These are phyloP conservation scores for Pestalotiopsis sp. DNA, from an alignment of 2,329 filamentous ascomycete genomes.

Conservation along the genomic window DNA sequence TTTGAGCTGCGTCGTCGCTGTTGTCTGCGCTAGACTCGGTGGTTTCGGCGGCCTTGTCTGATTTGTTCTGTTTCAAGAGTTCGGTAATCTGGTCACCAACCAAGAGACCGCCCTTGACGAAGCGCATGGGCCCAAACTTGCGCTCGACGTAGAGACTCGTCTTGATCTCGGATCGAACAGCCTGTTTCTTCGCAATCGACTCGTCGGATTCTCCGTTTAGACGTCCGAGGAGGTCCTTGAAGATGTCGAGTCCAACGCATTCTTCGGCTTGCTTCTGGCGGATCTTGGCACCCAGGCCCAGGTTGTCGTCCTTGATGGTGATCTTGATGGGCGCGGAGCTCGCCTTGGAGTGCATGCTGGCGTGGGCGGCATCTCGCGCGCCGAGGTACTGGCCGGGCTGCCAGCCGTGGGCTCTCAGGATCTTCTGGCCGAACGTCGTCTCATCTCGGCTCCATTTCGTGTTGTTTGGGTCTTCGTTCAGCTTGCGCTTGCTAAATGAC, in stretches of 20 bases:
- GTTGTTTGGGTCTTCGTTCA: constrained; percentile 93
- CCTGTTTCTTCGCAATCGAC: constrained; percentile 71
- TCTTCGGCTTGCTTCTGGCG: constrained; percentile 69
- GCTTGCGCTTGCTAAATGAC: constrained; percentile 57
- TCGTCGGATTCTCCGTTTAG: constrained; percentile 85
- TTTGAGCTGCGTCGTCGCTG: constrained; percentile 3
- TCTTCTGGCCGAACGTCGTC: constrained; percentile 83
- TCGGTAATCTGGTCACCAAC: constrained; percentile 60
- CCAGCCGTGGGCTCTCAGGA: constrained; percentile 90
- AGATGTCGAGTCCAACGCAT: constrained; percentile 83
- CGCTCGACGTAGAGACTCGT: constrained; percentile 73
- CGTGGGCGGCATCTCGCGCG: constrained; percentile 73
- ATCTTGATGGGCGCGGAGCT: constrained; percentile 87
- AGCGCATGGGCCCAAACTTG: constrained; percentile 80
- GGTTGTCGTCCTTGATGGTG: constrained; percentile 84
- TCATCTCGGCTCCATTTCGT: constrained; percentile 87
- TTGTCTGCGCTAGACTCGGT: neutral
- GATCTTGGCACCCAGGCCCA: constrained; percentile 80
- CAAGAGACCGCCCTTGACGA: constrained; percentile 81
- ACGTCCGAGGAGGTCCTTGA: constrained; percentile 83
- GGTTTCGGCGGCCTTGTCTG: constrained; percentile 42
- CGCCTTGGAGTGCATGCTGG: constrained; percentile 75
- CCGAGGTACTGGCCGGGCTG: constrained; percentile 82
- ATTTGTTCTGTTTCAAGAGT: constrained; percentile 37
- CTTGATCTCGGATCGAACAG: constrained; percentile 69